Conservation (phyloP, 345 rosid genomes). For the Turritis glabra region DNA sequence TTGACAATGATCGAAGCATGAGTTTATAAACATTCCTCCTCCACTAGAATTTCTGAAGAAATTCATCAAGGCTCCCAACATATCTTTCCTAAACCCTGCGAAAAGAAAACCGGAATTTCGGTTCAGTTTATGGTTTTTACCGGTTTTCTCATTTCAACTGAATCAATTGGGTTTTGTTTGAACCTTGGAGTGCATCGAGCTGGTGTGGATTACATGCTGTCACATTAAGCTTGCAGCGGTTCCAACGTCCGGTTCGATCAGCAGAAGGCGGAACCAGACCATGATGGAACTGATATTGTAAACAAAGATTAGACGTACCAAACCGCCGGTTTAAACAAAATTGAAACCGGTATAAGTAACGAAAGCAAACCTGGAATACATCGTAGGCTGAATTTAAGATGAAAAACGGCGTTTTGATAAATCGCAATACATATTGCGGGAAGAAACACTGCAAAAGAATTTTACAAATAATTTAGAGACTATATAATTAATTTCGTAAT, state of each 20-base stretch:
- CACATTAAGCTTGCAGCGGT: slow-evolving; percentile 62
- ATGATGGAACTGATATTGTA: slow-evolving; percentile 64
- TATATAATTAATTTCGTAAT: background rate
- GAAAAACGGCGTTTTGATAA: slow-evolving; percentile 72
- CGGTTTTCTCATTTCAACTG: background rate
- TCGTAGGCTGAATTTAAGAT: slow-evolving; percentile 92
- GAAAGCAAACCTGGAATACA: slow-evolving; percentile 64
- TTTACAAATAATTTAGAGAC: background rate
- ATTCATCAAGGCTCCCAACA: slow-evolving; percentile 56
- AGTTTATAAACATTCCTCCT: slow-evolving; percentile 86
- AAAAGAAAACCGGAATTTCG: background rate
- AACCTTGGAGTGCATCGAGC: slow-evolving; percentile 68
- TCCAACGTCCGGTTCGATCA: slow-evolving; percentile 71
- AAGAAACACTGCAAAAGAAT: slow-evolving; percentile 71
- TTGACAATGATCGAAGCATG: slow-evolving; percentile 98
- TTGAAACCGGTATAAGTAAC: background rate
- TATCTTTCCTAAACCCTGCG: slow-evolving; percentile 74
- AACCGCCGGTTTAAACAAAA: background rate
- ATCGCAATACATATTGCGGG: slow-evolving; percentile 72
- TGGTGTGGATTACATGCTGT: slow-evolving; percentile 58
- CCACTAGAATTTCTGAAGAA: slow-evolving; percentile 47
- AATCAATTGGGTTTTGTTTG: background rate
- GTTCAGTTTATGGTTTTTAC: background rate
- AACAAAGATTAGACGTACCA: background rate
- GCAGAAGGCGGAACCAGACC: slow-evolving; percentile 80